Percentiles rank a stretch among this genome's conserved stretches.
phyloP scores from a whole-genome alignment of 2,329 filamentous ascomycete genomes.

The Sarocladium oryzae region DNA sequence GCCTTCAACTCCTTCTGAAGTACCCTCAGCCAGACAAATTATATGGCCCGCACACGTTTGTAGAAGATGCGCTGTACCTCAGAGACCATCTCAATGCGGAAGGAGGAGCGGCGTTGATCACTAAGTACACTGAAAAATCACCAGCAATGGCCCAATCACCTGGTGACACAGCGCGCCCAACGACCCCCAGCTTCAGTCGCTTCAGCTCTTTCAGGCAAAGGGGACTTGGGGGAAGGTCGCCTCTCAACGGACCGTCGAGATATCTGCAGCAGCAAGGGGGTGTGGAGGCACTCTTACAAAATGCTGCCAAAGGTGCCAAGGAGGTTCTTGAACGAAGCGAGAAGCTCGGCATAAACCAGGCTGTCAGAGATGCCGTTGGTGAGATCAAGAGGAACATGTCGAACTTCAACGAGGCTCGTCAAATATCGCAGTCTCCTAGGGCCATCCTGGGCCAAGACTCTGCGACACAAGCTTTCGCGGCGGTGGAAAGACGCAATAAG shows the following conservation, averaged over 20 bases:
- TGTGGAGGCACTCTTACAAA: constrained; percentile 67
- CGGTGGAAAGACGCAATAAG: constrained; percentile 57
- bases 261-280: constrained; percentile 52
- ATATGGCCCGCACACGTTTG: constrained; percentile 68
- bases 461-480: constrained; percentile 13
- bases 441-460: constrained; percentile 30
- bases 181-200: constrained; percentile 29
- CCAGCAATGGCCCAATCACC: constrained; percentile 29
- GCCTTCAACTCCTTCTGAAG: constrained; percentile 73
- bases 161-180: constrained; percentile 18
- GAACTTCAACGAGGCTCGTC: constrained; percentile 51
- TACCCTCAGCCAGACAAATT: constrained; percentile 64
- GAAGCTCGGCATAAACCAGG: constrained; percentile 72
- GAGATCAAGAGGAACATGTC: constrained; percentile 74
- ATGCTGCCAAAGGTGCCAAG: constrained; percentile 69
- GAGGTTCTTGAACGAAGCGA: constrained; percentile 67
- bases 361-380: constrained; percentile 71
- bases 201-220: constrained; percentile 32
- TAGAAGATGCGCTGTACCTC: constrained; percentile 77
- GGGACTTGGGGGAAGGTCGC: constrained; percentile 34
- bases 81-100: constrained; percentile 54
- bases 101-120: constrained; percentile 60
- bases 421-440: constrained; percentile 27
- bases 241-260: constrained; percentile 39
- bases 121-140: constrained; percentile 60